A percentile compares a stretch with the other conserved stretches of the same genome.
These are phyloP conservation scores for Ilex aquifolium DNA, from an alignment of 257 asterid species.

Conservation along the genomic window DNA sequence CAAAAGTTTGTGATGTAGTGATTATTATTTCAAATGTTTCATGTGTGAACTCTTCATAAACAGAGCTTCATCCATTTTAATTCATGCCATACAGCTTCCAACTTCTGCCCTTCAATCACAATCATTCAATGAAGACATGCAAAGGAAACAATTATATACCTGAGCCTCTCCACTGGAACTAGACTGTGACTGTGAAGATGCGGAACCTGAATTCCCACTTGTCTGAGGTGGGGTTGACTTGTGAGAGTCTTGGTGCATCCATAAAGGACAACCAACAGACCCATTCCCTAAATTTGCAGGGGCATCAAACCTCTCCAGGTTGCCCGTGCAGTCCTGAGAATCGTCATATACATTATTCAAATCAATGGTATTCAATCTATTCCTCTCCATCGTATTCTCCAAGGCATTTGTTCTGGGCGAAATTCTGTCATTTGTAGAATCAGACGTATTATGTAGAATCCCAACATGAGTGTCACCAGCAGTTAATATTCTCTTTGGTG, in stretches of 20 bases:
- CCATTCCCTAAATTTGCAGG: constrained; percentile 27
- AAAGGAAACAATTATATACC: constrained; percentile 28
- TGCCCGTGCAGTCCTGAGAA: constrained; percentile 63
- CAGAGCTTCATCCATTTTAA: neutral
- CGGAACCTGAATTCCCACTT: constrained; percentile 73
- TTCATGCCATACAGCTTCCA: constrained; percentile 1
- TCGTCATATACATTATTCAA: constrained; percentile 75
- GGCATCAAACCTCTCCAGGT: constrained; percentile 32
- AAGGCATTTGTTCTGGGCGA: constrained; percentile 28
- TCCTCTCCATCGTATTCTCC: constrained; percentile 31
- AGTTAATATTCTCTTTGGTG: constrained; percentile 8
- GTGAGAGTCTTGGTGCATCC: constrained; percentile 47
- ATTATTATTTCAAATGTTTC: no score
- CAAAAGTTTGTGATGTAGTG: no score
- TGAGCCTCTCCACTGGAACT: constrained; percentile 87
- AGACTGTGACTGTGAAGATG: constrained; percentile 67
- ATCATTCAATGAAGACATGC: constrained; percentile 1
- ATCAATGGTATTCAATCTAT: constrained; percentile 52
- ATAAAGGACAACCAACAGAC: constrained; percentile 38
- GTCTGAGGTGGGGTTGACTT: constrained; percentile 56
- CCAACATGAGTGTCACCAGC: constrained; percentile 35
- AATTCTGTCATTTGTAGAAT: constrained; percentile 31
- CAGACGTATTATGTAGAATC: constrained; percentile 25
- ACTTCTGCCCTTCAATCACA: neutral
- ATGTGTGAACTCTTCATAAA: no score